Base-by-base conservation (phyloP, 2,329 filamentous ascomycete genomes). In the Pleoardoris graminearum region DNA sequence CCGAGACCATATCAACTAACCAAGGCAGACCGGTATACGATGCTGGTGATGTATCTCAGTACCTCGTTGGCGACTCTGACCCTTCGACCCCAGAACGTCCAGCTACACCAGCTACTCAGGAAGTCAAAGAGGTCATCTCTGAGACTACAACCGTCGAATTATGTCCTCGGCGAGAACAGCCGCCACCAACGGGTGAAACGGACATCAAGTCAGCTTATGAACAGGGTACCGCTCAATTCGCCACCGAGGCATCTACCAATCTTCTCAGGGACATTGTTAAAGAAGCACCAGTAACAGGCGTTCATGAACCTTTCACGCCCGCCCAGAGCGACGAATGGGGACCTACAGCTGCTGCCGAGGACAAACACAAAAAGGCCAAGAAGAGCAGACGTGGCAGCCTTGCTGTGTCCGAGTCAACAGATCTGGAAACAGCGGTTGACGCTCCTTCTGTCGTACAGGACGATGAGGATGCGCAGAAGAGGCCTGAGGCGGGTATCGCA, bases 301-400 rank as follows among this genome's bases (percentile, higher is more conserved):
- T 23, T 8, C 19, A 23, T 1, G 49, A 61, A 39, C 22, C 57
- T 27, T 11, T 37, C 8, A 39, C 23, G 8, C 43, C 51, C 12
- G 11, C 27, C 10, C 51, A 55, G n/a, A 50, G 60, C n/a, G 51
- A 55, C 8, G 54, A 59, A 17, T 38, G 27, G 37, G 32, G 30
- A 19, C 21, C n/a, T 8, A 21, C 41, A 6, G 30, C 45, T 38
- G 36, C 38, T 4, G 11, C 23, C 6, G 50, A 56, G 39, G 55
- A 55, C 36, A 57, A 59, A 35, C 48, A 54, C 25, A 67, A 65
- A 44, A 67, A 66, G 25, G 59, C 52, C 12, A 67, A 66, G 57
- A 66, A 63, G 48, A 48, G 21, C 19, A 64, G 63, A 54, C 60
- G 62, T 32, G 52, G 32, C 1, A 61, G 59, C 41, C 29, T 59